Evolutionary conservation across 2,329 filamentous ascomycete genomes (phyloP).

Genomic region (Colletotrichum godetiae): DNA sequence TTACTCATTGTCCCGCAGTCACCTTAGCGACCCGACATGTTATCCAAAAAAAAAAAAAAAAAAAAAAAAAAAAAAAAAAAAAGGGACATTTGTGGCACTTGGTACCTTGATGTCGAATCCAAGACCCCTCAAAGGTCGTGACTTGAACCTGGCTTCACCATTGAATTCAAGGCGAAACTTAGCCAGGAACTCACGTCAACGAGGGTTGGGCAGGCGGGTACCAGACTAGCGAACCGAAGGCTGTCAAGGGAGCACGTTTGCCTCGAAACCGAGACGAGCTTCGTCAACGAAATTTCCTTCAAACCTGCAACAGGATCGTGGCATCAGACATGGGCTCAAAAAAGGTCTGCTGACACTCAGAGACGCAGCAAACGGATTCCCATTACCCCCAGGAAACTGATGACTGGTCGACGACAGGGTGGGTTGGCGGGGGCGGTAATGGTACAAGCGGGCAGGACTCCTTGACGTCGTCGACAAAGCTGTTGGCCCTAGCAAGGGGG

Average conservation of each 20-base stretch:
- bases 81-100: neutral
- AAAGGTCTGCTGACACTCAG: constrained; percentile 28
- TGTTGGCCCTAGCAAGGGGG: constrained; percentile 9
- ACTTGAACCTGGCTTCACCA: neutral
- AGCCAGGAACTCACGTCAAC: constrained; percentile 9
- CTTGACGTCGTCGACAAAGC: constrained; percentile 29
- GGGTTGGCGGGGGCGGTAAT: neutral
- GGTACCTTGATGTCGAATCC: neutral
- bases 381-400: constrained; percentile 35
- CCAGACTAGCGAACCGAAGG: neutral
- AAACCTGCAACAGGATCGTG: constrained; percentile 15
- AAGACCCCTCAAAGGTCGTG: neutral
- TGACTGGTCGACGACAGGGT: constrained; percentile 24
- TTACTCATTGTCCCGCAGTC: neutral
- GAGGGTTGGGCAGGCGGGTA: too few relatives aligned
- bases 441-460: neutral
- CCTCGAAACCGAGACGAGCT: neutral
- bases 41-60: neutral
- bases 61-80: too few relatives aligned
- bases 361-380: constrained; percentile 26
- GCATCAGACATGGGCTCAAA: constrained; percentile 12
- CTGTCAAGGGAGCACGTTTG: constrained; percentile 20
- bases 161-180: constrained; percentile 5
- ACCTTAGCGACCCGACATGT: neutral
- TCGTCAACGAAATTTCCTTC: neutral